Evolutionary conservation across 495 filamentous ascomycete genomes (phyloP), one percentile per base, ranked within the genome.

Genomic region (Penicillium cinerascens): DNA sequence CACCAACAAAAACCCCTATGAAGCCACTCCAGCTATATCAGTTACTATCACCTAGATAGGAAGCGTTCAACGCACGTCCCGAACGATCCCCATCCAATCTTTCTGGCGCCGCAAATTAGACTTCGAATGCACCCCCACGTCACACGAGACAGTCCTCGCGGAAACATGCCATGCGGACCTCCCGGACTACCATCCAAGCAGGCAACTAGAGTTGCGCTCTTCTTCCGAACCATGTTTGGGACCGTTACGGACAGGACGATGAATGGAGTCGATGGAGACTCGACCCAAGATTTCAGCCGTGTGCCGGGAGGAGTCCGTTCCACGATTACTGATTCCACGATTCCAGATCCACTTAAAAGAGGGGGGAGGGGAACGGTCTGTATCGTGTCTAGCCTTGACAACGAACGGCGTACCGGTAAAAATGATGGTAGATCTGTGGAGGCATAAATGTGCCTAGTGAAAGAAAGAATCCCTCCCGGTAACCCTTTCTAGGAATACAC

Each of bases 231-330:
- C 8, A 13, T 3, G 29, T 33, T 10, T 13, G 11, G 9, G 29
- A 33, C 29, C 11, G 29, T 33, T 13, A 33, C 29, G 37, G 33
- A 29, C 22, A 27, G 35, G 16, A 13, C n/a, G 36, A 43, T 33
- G 25, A 21, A 43, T 46, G 49, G 42, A 40, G 40, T 42, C 29
- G 36, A 33, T 33, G 29, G 29, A 33, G 29, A 33, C 29, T 26
- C 23, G 50, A 52, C 42, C 42, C 50, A 46, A 45, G 40, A 51
- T 51, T 46, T 41, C 42, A 37, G n/a, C 49, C 25, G 20, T 42
- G 27, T 10, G 15, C 11, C 37, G 26, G 7, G 26, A 29, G 5
- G 26, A 29, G 26, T 29, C 10, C 10, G 29, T 10, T 33, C 29
- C 29, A 33, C 26, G n/a, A n/a, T n/a, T n/a, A n/a, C n/a, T n/a